A percentile compares a stretch with the other conserved stretches of the same genome.
phyloP scores from a whole-genome alignment of 768 basidiomycete species.

The Suillus weaverae region DNA sequence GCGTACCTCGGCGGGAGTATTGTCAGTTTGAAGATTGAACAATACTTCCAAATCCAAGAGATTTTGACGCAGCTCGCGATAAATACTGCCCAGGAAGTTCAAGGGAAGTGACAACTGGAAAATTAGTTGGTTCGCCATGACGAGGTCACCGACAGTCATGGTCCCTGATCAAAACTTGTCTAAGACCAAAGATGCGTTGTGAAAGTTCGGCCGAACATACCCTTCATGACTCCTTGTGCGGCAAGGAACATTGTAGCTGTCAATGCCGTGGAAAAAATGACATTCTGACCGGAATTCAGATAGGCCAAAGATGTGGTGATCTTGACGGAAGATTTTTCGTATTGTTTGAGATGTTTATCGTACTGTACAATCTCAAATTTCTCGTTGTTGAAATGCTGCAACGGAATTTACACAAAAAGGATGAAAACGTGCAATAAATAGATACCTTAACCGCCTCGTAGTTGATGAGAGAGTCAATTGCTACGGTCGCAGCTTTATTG shows the following conservation, averaged over 20 bases:
- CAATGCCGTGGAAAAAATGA: conserved; percentile 93
- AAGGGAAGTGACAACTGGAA: conserved; percentile 96
- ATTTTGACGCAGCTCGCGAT: conserved; percentile 95
- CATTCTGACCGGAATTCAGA: conserved; percentile 94
- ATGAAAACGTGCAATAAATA: background rate
- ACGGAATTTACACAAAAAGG: conserved; percentile 8
- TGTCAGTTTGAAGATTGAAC: conserved; percentile 85
- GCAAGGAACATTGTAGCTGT: conserved; percentile 96
- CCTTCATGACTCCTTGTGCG: conserved; percentile 90
- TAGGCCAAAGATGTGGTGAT: conserved; percentile 93
- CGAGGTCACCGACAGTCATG: conserved; percentile 97
- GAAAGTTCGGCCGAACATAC: conserved; percentile 39
- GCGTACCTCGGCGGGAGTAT: conserved; percentile 64
- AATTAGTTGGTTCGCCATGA: conserved; percentile 98
- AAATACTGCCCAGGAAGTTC: conserved; percentile 96
- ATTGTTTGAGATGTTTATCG: conserved; percentile 81
- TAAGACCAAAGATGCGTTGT: conserved; percentile 7
- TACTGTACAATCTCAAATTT: conserved; percentile 88
- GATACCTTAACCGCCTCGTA: conserved; percentile 97
- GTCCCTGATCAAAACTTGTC: conserved; percentile 54
- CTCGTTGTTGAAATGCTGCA: conserved; percentile 97
- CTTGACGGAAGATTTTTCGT: conserved; percentile 91
- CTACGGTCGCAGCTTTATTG: conserved; percentile 91
- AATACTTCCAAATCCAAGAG: conserved; percentile 96
- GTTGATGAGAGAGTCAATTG: conserved; percentile 95